Base-by-base conservation (phyloP, 164 flowering plant genomes). In the Vitis cinerea region DNA sequence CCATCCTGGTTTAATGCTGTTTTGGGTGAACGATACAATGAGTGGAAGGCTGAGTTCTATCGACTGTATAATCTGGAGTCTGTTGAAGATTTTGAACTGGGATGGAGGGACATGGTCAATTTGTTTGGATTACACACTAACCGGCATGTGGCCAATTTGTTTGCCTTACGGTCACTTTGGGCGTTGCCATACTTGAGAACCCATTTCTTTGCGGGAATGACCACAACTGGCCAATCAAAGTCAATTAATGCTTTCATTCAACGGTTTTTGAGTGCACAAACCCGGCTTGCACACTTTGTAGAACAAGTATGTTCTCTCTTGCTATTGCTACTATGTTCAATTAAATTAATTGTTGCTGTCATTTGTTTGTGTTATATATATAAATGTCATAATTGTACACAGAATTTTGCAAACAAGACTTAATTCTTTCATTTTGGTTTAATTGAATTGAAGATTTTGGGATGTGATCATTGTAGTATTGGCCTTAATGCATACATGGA, bases 1-100 rank as follows among this genome's bases (percentile, higher is more conserved):
- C 97, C 97, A n/a, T 92, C 97, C 30, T 92, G 98, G 97, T 94
- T 94, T 74, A 90, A 88, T 83, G 97, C 97, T 71, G 87, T 87
- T 70, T 71, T 94, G 60, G 94, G 97, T 16, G 94, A 90, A 54
- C 87, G 93, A n/a, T 94, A 94, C 80, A 90, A 87, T 71, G 96
- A 88, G 72, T 94, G 98, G 98, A 92, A 90, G 77, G 76, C 81
- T 16, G 97, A 94, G 77, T 94, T 94, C 64, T 83, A 78, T 79
- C 87, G 91, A 64, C 90, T 92, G 3, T 94, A 90, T 71, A 86
- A 88, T 75, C 60, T 92, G 79, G 98, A 92, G 83, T 79, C 86
- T 11, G 70, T 84, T 59, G 94, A 94, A 50, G 97, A 90, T 50
- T 94, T 92, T 77, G 97, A 94, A 75, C 56, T 87, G 29, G 94